Evolutionary conservation across 2,329 filamentous ascomycete genomes (phyloP), one percentile per base, ranked within the genome.

Genomic region (Aspergillus sergii): DNA sequence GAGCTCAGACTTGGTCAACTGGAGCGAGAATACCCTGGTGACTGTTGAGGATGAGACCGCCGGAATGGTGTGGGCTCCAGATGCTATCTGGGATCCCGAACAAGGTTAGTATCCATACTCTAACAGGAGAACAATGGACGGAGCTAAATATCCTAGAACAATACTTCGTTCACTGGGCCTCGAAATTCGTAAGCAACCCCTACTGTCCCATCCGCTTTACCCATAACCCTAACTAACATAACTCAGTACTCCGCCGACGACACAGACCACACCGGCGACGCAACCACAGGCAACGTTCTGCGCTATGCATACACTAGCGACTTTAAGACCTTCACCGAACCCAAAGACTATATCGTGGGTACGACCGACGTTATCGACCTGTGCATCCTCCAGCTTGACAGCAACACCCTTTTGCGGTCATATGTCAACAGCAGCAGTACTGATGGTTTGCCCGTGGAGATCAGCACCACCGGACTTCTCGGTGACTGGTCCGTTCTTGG

Each of bases 81-180:
- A 67, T 46, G 65, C 65, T 6, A 58, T 67, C 10, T 67, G 65
- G 65, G 65, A 67, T 55, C 30, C 59, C 6, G 61, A 55, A 8
- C 32, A 60, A 14, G 63, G 65, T 62, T 19, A 28, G 41, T 61
- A 11, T 3, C 4, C 14, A 32, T 43, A 7, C 10, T 4, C 14
- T 9, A 21, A 6, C 1, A 14, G 4, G 1, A 32, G 7, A 1
- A 1, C 30, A 0, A 55, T 43, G 14, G 21, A n/a, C 9, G 21
- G 4, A 39, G 34, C 50, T 56, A 9, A 56, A 32, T 19, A 21
- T 32, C n/a, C 14, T 8, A 62, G 60, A 16, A 9, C 57, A 67
- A 58, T 67, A 67, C 23, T 48, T 67, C 10, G 65, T 67, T 12
- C 65, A 67, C 28, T 67, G 65, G 65, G 65, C 65, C 0, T 65